These are phyloP conservation scores for Mycena polygramma DNA, from an alignment of 768 basidiomycete genomes.

Conservation along the genomic window DNA sequence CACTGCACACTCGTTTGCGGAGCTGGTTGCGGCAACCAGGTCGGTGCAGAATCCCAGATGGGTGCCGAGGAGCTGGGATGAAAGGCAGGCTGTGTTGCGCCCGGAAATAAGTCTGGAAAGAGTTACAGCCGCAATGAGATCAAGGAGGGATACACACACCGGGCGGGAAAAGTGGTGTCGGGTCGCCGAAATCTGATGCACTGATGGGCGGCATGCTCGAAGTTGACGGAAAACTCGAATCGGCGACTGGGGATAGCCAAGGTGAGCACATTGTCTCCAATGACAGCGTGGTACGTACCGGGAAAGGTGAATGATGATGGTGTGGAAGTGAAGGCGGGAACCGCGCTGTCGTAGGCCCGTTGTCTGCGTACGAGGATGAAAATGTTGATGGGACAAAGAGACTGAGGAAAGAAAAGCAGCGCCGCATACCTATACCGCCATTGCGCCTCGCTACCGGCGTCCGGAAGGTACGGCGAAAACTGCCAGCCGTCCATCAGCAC, in stretches of 20 bases:
- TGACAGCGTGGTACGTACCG: slow-evolving; percentile 17
- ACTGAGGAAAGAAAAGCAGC: too few species aligned
- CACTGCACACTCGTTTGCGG: too few species aligned
- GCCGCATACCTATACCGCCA: slow-evolving; percentile 14
- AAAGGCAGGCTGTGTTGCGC: too few species aligned
- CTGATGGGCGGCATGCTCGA: neutral
- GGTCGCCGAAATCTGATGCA: neutral
- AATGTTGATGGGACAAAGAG: slow-evolving; percentile 4
- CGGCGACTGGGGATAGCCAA: slow-evolving; percentile 5
- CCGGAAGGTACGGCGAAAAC: slow-evolving; percentile 1
- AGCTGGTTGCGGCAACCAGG: too few species aligned
- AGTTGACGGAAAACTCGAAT: neutral
- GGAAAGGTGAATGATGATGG: neutral
- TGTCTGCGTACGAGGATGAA: slow-evolving; percentile 15
- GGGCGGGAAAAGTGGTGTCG: neutral
- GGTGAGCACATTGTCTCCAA: too few species aligned
- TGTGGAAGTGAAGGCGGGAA: neutral
- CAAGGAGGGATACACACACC: slow-evolving; percentile 2
- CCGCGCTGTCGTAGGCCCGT: neutral
- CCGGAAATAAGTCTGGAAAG: too few species aligned
- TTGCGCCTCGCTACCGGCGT: slow-evolving; percentile 11
- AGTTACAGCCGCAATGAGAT: neutral
- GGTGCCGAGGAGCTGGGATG: too few species aligned
- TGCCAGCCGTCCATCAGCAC: slow-evolving; percentile 15
- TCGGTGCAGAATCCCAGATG: too few species aligned